A percentile compares a stretch with the other conserved stretches of the same genome.
phyloP scores from a whole-genome alignment of 805 yeast genomes.

The Saturnispora bothae region DNA sequence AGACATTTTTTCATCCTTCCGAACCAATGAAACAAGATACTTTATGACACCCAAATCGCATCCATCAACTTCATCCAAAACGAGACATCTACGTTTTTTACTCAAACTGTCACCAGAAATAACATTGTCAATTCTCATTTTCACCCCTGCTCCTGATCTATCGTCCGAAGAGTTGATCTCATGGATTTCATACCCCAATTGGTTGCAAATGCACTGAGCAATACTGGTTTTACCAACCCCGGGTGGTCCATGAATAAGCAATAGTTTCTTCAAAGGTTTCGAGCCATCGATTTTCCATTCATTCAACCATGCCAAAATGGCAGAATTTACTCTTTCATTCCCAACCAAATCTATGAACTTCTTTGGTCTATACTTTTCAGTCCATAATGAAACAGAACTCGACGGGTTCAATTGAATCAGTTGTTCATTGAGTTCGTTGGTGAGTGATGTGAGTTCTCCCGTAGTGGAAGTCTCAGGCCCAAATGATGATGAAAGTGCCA shows the following conservation, averaged over 20 bases:
- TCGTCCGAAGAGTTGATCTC: slow-evolving; percentile 86
- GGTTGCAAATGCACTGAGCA: slow-evolving; percentile 74
- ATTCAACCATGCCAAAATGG: slow-evolving; percentile 50
- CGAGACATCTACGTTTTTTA: slow-evolving; percentile 68
- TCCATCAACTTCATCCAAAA: slow-evolving; percentile 88
- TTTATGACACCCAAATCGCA: slow-evolving; percentile 58
- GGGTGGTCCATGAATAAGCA: slow-evolving; percentile 83
- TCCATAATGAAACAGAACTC: slow-evolving; percentile 28
- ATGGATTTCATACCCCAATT: slow-evolving; percentile 66
- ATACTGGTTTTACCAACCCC: slow-evolving; percentile 90
- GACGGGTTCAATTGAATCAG: too few relatives aligned
- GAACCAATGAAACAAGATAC: slow-evolving; percentile 44
- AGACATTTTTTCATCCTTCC: slow-evolving; percentile 40
- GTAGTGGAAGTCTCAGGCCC: too few relatives aligned
- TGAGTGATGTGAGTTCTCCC: too few relatives aligned
- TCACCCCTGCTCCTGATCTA: slow-evolving; percentile 44
- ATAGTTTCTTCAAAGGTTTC: slow-evolving; percentile 48
- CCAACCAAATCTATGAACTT: slow-evolving; percentile 60
- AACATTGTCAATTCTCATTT: slow-evolving; percentile 49
- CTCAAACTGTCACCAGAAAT: slow-evolving; percentile 54
- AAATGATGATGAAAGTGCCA: too few relatives aligned
- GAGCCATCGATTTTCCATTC: slow-evolving; percentile 52
- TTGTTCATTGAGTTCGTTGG: too few relatives aligned
- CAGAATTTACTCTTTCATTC: slow-evolving; percentile 53
- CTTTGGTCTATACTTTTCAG: slow-evolving; percentile 61